Evolutionary conservation across 441 rosid genomes (phyloP).

Genomic region (Viola pubescens): DNA sequence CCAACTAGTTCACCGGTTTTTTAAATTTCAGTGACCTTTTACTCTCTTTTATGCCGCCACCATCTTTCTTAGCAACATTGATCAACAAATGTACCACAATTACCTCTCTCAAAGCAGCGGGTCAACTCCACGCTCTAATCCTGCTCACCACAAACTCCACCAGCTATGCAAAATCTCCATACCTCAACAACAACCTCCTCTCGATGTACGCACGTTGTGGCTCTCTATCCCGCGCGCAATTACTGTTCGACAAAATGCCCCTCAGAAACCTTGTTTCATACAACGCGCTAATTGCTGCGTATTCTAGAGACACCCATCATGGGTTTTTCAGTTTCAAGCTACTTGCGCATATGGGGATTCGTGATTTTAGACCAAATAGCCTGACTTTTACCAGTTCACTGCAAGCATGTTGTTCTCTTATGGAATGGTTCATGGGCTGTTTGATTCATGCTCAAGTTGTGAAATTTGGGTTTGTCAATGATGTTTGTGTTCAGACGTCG

Average conservation of each 20-base stretch:
- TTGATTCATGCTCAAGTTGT: constrained; percentile 45
- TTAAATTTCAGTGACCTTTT: too few relatives aligned
- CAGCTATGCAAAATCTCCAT: constrained; percentile 34
- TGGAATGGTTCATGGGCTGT: constrained; percentile 46
- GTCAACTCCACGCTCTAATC: constrained; percentile 64
- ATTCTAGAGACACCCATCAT: constrained; percentile 35
- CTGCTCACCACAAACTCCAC: constrained; percentile 28
- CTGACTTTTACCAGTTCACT: constrained; percentile 65
- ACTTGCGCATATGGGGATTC: constrained; percentile 32
- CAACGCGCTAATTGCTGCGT: constrained; percentile 64
- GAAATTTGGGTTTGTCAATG: constrained; percentile 38
- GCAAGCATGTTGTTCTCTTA: constrained; percentile 43
- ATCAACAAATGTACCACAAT: constrained; percentile 48
- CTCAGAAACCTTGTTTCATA: constrained; percentile 49
- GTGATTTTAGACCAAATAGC: constrained; percentile 50
- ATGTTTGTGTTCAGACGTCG: constrained; percentile 61
- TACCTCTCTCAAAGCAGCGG: constrained; percentile 40
- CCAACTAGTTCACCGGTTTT: neutral
- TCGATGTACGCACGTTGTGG: constrained; percentile 61
- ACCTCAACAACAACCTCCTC: constrained; percentile 48
- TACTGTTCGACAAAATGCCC: constrained; percentile 71
- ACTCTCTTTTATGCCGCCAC: constrained; percentile 16
- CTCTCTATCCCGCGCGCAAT: constrained; percentile 39
- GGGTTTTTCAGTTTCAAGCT: constrained; percentile 31
- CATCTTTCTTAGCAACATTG: constrained; percentile 27